Conservation (phyloP, 768 basidiomycete genomes). For the Lentinula lateritia region DNA sequence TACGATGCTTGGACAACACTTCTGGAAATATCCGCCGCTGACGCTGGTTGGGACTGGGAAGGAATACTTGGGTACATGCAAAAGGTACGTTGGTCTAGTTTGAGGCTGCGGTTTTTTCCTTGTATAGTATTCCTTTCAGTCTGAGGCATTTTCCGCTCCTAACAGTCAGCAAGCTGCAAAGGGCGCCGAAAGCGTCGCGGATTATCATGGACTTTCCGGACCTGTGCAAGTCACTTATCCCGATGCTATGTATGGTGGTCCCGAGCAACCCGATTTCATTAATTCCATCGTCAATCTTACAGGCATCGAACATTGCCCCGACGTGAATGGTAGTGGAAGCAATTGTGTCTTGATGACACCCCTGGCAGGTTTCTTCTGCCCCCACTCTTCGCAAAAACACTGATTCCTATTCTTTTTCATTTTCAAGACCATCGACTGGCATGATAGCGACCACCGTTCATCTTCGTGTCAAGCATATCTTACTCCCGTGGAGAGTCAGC, state of each 20-base stretch:
- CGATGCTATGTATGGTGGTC: slow-evolving; percentile 50
- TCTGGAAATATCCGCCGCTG: slow-evolving; percentile 27
- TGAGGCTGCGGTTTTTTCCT: background rate
- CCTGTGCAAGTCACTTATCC: slow-evolving; percentile 52
- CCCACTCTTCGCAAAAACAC: background rate
- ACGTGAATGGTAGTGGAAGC: slow-evolving; percentile 50
- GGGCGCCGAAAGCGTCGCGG: slow-evolving; percentile 39
- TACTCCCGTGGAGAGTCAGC: slow-evolving; percentile 41
- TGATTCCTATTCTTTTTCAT: background rate
- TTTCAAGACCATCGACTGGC: slow-evolving; percentile 39
- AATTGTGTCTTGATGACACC: slow-evolving; percentile 55
- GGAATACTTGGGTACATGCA: slow-evolving; percentile 41
- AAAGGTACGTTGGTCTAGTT: slow-evolving; percentile 24
- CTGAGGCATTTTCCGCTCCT: slow-evolving; percentile 43
- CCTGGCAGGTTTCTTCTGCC: slow-evolving; percentile 24
- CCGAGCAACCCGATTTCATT: slow-evolving; percentile 45
- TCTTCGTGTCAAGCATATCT: slow-evolving; percentile 52
- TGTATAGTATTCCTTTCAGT: slow-evolving; percentile 18
- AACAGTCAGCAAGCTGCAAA: slow-evolving; percentile 38
- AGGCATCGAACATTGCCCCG: slow-evolving; percentile 40
- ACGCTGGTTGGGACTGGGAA: slow-evolving; percentile 43
- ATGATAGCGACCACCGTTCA: slow-evolving; percentile 44
- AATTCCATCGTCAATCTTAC: slow-evolving; percentile 40
- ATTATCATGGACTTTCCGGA: slow-evolving; percentile 47
- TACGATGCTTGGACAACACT: slow-evolving; percentile 27